Percentiles rank a stretch among this genome's conserved stretches.
phyloP scores from a whole-genome alignment of 1,284 basidiomycete genomes.

The Prillingera fragicola region DNA sequence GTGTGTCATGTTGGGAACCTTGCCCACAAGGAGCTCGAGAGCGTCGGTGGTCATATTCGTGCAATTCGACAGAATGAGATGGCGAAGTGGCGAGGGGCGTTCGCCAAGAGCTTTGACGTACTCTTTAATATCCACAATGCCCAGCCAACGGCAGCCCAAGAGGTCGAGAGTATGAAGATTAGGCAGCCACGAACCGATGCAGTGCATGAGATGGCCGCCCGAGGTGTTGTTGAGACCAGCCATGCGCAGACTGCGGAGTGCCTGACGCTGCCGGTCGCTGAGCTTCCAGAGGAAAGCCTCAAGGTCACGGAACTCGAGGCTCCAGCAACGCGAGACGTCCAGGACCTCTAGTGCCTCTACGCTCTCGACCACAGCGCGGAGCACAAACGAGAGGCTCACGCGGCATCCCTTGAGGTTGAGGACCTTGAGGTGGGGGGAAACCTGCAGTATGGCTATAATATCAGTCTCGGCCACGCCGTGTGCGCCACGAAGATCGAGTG shows the following conservation, averaged over 20 bases:
- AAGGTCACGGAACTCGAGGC: conserved; percentile 61
- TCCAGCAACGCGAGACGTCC: conserved; percentile 67
- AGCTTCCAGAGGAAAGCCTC: conserved; percentile 41
- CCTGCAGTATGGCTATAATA: conserved; percentile 65
- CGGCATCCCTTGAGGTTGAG: conserved; percentile 64
- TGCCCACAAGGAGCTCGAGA: conserved; percentile 64
- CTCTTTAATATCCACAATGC: conserved; percentile 24
- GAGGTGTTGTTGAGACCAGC: conserved; percentile 59
- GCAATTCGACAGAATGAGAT: conserved; percentile 73
- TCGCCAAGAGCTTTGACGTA: conserved; percentile 49
- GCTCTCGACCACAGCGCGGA: conserved; percentile 46
- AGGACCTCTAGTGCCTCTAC: conserved; percentile 58
- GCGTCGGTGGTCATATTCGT: conserved; percentile 65
- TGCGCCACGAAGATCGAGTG: conserved; percentile 71
- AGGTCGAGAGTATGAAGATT: conserved; percentile 74
- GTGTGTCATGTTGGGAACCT: conserved; percentile 68
- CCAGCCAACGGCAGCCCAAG: conserved; percentile 54
- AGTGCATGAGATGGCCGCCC: conserved; percentile 53
- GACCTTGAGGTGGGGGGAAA: conserved; percentile 58
- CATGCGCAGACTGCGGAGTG: conserved; percentile 52
- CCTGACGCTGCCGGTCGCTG: conserved; percentile 10
- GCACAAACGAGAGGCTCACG: background rate
- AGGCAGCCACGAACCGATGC: conserved; percentile 61
- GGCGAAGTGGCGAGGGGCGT: conserved; percentile 55
- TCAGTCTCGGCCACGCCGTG: conserved; percentile 58